Base-by-base conservation (phyloP, 129 eudicot genomes). In the Mikania micrantha region DNA sequence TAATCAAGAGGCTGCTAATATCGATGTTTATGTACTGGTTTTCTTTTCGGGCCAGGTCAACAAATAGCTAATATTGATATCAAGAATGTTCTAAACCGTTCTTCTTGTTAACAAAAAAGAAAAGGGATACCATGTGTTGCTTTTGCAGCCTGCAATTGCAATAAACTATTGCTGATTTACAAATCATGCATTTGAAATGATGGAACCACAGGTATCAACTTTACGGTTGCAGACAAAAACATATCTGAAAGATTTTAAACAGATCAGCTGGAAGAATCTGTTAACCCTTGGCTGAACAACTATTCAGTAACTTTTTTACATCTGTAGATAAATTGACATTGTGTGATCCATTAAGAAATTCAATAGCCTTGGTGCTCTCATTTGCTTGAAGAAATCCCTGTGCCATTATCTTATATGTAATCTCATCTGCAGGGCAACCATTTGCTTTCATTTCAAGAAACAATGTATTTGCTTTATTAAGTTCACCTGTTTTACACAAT, bases 381-480 rank as follows among this genome's bases (percentile, higher is more conserved):
- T 74, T 74, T 9, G 68, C 79, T 56, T 45, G 36, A 3, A 66
- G 60, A 66, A 66, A 74, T 10, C 79, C 79, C 47, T 78, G 78
- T 27, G 60, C 52, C 64, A 78, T 67, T 12, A 67, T 71, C 47
- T 48, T 78, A 40, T 49, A 73, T 11, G 79, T 78, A 59, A 38
- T 38, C 9, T 69, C 83, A 67, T 78, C 59, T 12, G 83, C 54
- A 21, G 38, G 8, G 24, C 74, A 73, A 48, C 78, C 75, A 50
- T 13, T 27, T 19, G 12, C 60, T 32, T 56, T 41, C 82, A 78
- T 72, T 60, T 57, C 64, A 3, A 35, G 66, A 72, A 72, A 59
- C 44, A 78, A 60, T 7, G 10, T 45, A 28, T 66, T 60, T 22
- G 79, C 78, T 49, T 60, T 74, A 60, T 73, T 27, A 21, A 66